Conservation (phyloP, 2,329 filamentous ascomycete species). For the Aspergillus clavatus region DNA sequence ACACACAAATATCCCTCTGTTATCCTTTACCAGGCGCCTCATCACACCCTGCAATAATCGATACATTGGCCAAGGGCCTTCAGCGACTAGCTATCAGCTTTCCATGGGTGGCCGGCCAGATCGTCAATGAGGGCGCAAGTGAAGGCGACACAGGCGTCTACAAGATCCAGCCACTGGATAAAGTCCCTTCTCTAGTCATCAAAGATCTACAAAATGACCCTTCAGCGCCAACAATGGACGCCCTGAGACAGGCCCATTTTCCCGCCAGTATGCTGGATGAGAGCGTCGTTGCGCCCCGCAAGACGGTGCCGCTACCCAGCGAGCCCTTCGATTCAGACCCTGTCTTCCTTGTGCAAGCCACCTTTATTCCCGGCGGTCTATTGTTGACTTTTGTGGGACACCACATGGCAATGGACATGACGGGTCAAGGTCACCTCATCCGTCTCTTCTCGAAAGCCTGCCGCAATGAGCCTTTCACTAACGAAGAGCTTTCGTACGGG, state of each 20-base stretch:
- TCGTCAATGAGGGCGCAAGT: constrained; percentile 32
- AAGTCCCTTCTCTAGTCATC: constrained; percentile 35
- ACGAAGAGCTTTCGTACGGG: constrained; percentile 41
- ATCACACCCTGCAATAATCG: constrained; percentile 22
- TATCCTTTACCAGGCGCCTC: constrained; percentile 30
- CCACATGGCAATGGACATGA: constrained; percentile 51
- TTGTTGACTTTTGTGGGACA: constrained; percentile 48
- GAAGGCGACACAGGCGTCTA: constrained; percentile 30
- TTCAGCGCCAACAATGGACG: constrained; percentile 36
- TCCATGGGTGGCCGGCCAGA: constrained; percentile 47
- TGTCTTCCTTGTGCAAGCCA: constrained; percentile 10
- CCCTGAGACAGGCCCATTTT: constrained; percentile 36
- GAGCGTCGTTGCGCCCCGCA: constrained; percentile 38
- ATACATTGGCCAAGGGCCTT: constrained; percentile 36
- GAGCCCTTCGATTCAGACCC: background rate
- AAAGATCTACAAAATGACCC: constrained; percentile 42
- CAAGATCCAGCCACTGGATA: constrained; percentile 37
- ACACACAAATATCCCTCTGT: constrained; percentile 45
- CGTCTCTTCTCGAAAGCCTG: constrained; percentile 49
- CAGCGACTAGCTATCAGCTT: constrained; percentile 37
- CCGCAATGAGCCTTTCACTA: constrained; percentile 41
- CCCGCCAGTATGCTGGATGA: constrained; percentile 50
- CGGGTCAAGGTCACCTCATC: constrained; percentile 47
- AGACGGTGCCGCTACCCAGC: constrained; percentile 34
- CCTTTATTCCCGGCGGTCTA: constrained; percentile 39